phyloP scores from a whole-genome alignment of 148 eudicot species.

The Chenopodium album region DNA sequence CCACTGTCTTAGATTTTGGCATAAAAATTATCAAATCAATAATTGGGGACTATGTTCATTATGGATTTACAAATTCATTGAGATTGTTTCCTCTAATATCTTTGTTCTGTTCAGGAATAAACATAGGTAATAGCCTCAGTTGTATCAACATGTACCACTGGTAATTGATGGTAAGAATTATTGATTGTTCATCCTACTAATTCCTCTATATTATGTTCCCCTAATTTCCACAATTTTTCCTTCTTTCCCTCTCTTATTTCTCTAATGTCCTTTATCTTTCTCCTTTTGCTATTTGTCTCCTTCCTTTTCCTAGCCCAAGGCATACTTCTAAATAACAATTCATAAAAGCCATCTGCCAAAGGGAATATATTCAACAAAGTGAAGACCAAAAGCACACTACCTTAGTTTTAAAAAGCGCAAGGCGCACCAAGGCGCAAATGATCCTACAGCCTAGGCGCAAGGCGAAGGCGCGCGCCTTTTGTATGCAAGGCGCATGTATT shows the following conservation, averaged over 20 bases:
- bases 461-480: no score
- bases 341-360: neutral
- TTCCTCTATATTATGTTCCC: neutral
- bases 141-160: neutral
- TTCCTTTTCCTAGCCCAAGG: neutral
- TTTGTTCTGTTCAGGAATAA: neutral
- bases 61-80: neutral
- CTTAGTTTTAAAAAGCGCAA: no score
- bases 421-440: no score
- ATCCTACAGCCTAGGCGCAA: no score
- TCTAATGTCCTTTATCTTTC: neutral
- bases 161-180: neutral
- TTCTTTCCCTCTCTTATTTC: neutral
- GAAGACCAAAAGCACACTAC: neutral
- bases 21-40: neutral
- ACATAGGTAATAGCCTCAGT: neutral
- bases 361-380: neutral
- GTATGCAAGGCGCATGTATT: no score
- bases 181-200: neutral
- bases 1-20: neutral
- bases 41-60: neutral
- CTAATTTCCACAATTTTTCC: neutral
- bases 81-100: slow-evolving; percentile 1
- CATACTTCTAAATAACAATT: neutral
- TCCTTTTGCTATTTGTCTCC: neutral